These are phyloP conservation scores for Toxicodendron radicans DNA, from an alignment of 345 rosid species.

Conservation along the genomic window DNA sequence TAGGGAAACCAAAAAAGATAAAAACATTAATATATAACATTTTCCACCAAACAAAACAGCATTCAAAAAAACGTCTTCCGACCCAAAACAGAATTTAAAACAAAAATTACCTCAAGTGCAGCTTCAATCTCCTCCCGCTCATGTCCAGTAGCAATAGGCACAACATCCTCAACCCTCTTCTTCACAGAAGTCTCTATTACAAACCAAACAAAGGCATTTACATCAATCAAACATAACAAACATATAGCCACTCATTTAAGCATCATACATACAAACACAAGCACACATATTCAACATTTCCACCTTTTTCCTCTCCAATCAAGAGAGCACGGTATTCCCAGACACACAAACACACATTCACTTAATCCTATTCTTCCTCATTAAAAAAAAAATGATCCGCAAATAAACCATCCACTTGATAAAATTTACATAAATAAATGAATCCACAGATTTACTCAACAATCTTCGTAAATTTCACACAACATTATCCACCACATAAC, in stretches of 20 bases:
- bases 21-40: not conserved
- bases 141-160: conserved; percentile 94
- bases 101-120: conserved; percentile 57
- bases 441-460: not conserved
- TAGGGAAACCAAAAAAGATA: not conserved
- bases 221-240: not conserved
- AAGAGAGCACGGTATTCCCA: not conserved
- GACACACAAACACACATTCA: not conserved
- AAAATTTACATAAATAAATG: not conserved
- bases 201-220: conserved; percentile 20
- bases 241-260: not conserved
- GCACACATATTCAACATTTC: not conserved
- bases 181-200: conserved; percentile 45
- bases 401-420: not conserved
- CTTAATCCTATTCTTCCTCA: not conserved
- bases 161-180: conserved; percentile 69
- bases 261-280: not conserved
- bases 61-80: not conserved
- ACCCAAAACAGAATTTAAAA: not conserved
- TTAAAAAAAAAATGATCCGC: not conserved
- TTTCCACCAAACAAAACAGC: conserved; percentile 8
- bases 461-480: not conserved
- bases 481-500: not conserved
- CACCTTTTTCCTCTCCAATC: not conserved
- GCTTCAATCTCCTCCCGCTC: conserved; percentile 86